A percentile compares a stretch with the other conserved stretches of the same genome.
Evolutionary conservation across 805 yeast genomes (phyloP).

Genomic region (Isabelozyma gotoi): DNA sequence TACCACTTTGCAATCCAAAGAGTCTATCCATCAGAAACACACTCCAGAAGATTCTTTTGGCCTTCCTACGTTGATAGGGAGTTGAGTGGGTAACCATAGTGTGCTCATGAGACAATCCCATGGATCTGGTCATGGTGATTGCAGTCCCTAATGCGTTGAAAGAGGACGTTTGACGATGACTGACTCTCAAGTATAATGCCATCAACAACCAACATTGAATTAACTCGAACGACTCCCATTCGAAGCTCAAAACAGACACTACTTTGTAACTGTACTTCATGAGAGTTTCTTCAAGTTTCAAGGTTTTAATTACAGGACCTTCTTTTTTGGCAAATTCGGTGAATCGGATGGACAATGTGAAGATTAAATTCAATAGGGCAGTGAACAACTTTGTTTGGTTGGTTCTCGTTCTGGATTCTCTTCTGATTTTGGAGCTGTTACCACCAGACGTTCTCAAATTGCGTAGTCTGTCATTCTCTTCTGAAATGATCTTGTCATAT

Average conservation of each 20-base stretch:
- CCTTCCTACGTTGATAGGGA: conserved; percentile 45
- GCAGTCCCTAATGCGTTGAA: conserved; percentile 35
- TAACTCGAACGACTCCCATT: conserved; percentile 44
- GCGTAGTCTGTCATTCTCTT: conserved; percentile 7
- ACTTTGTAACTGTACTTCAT: conserved; percentile 35
- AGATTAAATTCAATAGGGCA: conserved; percentile 50
- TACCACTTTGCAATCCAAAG: conserved; percentile 53
- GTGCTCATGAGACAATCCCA: conserved; percentile 32
- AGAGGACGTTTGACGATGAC: conserved; percentile 40
- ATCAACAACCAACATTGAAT: conserved; percentile 42
- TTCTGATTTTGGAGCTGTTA: conserved; percentile 9
- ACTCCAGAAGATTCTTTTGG: conserved; percentile 54
- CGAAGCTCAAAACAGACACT: conserved; percentile 32
- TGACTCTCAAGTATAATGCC: conserved; percentile 32
- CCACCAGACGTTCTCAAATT: conserved; percentile 1
- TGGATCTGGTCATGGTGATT: conserved; percentile 32
- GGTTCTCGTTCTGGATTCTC: conserved; percentile 16
- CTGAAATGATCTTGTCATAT: conserved; percentile 20
- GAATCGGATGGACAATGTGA: conserved; percentile 52
- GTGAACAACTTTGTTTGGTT: conserved; percentile 47
- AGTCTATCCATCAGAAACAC: conserved; percentile 55
- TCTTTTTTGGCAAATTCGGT: conserved; percentile 36
- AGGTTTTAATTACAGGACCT: conserved; percentile 26
- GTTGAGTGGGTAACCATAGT: conserved; percentile 20
- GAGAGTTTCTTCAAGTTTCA: conserved; percentile 30